Evolutionary conservation across 805 yeast species (phyloP), one percentile per base, ranked within the genome.

Genomic region (Lachancea sp.): DNA sequence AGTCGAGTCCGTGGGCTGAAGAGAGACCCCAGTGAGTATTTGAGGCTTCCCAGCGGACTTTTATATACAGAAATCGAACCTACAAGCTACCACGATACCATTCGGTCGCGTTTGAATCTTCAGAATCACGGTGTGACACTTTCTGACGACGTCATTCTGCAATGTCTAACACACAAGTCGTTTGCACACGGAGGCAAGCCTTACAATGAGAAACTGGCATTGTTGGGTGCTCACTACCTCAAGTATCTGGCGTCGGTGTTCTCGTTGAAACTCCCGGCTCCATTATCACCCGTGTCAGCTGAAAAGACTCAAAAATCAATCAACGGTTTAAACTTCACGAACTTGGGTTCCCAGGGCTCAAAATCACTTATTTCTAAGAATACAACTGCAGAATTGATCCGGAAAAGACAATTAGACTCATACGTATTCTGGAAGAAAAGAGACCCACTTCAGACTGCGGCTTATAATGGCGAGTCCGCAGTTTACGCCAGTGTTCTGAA

Each of bases 131-230:
- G 51, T 17, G 55, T 63, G 11, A 52, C 70, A 35, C 68, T 90
- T 35, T 71, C 82, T 3, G 84, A 86, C 56, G 72, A 73, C 6
- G 53, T 83, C 47, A 67, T 83, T 18, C 70, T 88, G 49, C 98
- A 91, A 68, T 80, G 86, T 34, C 69, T 90, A 56, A 90, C 97
- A 5, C 97, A 91, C 69, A 91, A 91, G 68, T 86, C 96, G 18
- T 91, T 89, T 72, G 95, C 95, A 4, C 95, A 87, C 67, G 97
- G 96, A 9, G 71, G 77, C 50, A 79, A 82, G 56, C 96, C 97
- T 7, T 87, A 85, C 68, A 91, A 90, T 67, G 96, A 89, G 62
- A 85, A 83, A 63, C 71, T 91, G 55, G 73, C 87, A 16, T 75
- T 82, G 36, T 68, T 87, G 61, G 97, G 95, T 15, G 60, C 74